Percentiles rank a stretch among this genome's conserved stretches.
phyloP scores from a whole-genome alignment of 495 filamentous ascomycete species.

The Pyrenopolyporus hunteri region DNA sequence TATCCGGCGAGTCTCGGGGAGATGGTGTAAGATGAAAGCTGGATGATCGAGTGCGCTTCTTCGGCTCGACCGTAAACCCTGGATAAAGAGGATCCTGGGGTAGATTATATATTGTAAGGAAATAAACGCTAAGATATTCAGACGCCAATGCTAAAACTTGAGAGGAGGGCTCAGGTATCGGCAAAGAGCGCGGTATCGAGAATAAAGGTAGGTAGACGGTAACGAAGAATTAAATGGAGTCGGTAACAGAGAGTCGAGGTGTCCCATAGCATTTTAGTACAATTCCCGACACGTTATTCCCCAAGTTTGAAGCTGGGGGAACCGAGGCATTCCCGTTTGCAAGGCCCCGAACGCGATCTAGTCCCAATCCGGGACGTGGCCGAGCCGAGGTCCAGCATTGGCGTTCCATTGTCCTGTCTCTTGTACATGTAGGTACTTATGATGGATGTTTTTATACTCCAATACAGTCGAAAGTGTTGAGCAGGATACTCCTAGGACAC shows the following conservation, averaged over 20 bases:
- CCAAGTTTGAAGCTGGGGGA: conserved; percentile 18
- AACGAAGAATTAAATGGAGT: too few relatives aligned
- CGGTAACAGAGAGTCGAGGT: too few relatives aligned
- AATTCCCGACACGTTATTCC: too few relatives aligned
- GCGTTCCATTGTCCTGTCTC: too few relatives aligned
- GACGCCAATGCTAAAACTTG: background rate
- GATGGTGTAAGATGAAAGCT: background rate
- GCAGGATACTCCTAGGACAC: too few relatives aligned
- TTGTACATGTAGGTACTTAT: background rate
- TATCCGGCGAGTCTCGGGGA: background rate
- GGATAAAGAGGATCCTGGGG: conserved; percentile 18
- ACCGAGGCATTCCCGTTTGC: conserved; percentile 24
- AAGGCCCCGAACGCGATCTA: background rate
- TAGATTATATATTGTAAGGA: conserved; percentile 26
- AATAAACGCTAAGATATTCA: conserved; percentile 3
- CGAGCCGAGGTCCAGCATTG: conserved; percentile 21
- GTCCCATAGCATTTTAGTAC: too few relatives aligned
- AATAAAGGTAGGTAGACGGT: background rate
- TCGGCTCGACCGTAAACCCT: background rate
- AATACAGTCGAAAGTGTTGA: too few relatives aligned
- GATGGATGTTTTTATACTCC: too few relatives aligned
- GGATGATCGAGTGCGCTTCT: background rate
- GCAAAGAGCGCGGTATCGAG: conserved; percentile 19
- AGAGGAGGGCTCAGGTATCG: conserved; percentile 2
- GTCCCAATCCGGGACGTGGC: conserved; percentile 5